Base-by-base conservation (phyloP, 805 yeast species). In the Metschnikowia lochheadii region DNA sequence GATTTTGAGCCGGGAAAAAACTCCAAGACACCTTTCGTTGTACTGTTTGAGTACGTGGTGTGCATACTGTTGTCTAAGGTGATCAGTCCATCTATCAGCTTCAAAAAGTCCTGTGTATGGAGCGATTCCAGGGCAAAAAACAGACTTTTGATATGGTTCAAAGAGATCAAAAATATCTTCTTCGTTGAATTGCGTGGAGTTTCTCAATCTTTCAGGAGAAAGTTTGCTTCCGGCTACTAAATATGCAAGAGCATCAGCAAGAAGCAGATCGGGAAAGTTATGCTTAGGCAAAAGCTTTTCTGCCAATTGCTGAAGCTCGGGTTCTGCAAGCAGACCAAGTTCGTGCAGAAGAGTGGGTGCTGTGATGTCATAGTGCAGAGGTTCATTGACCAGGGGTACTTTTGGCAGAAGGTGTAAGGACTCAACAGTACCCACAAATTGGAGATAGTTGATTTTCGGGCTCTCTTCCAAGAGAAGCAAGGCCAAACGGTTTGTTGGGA, bases 141-240 rank as follows among this genome's bases (percentile, higher is more conserved):
- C 32, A 3, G 39, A 5, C 3, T 8, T 13, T 3, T 31, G 35
- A 23, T 11, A 18, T 14, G 26, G 10, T 6, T 54, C 55, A 18
- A 52, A 41, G 13, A 54, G 10, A 32, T 56, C 60, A 29, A 56
- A 53, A 7, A 58, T 21, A 18, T 55, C 56, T 11, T 44, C 44
- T 47, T 56, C 59, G 4, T 50, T 50, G 36, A 52, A 52, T 29
- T 45, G 48, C 11, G 45, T 20, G 10, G 37, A 44, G 3, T 40
- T 14, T 5, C 29, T 21, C 18, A 51, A 45, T 35, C 26, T 52
- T 18, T 20, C 40, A 10, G 39, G 17, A 3, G 39, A 34, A 26
- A 44, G 21, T 3, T 23, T 34, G 34, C 26, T 23, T 36, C 40
- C 46, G 4, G 23, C 17, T 10, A 42, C 38, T 6, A 10, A n/a